Evolutionary conservation across 495 filamentous ascomycete genomes (phyloP), one percentile per base, ranked within the genome.

Genomic region (Articulospora tetracladia): DNA sequence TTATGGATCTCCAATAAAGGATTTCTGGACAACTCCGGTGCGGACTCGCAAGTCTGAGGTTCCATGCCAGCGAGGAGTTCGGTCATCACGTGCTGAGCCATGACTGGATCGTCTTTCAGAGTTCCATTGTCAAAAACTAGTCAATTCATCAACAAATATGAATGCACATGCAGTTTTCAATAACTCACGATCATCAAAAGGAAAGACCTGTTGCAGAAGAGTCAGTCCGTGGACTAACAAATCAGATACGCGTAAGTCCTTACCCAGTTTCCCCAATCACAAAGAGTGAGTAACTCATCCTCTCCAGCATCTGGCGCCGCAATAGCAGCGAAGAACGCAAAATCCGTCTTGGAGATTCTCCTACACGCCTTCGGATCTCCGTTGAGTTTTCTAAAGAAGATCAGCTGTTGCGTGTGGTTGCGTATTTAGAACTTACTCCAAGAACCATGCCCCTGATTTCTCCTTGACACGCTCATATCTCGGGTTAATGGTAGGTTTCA

Each of bases 211-310:
- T 7, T 26, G 11, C 8, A 50, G n/a, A 24, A 6, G 19, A 17
- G 41, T 47, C 41, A 47, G 19, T 23, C 30, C 4, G 4, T 32
- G 20, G 25, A 22, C 25, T 25, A 25, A 12, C 24, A n/a, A 6
- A 24, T 25, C 6, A 24, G 23, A 3, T 11, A 25, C 25, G 12
- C 20, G 25, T 6, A 50, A 13, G 23, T 25, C 2, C 47, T 50
- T 27, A 50, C 47, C 47, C 47, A 50, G 20, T 50, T 50, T 10
- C 47, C 47, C 47, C 47, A 50, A 26, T 50, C 47, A 27, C 47
- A 50, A 24, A 50, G 47, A 3, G 47, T 50, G 2, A 12, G 19
- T 10, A 50, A 50, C 20, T 50, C 47, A 24, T 24, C 47, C n/a
- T 27, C 25, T 13, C 20, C 19, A 25, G 47, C 47, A 25, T 50